A percentile compares a stretch with the other conserved stretches of the same genome.
These are phyloP conservation scores for Sphaerostilbella broomeana DNA, from an alignment of 2,329 filamentous ascomycete species.

Conservation along the genomic window DNA sequence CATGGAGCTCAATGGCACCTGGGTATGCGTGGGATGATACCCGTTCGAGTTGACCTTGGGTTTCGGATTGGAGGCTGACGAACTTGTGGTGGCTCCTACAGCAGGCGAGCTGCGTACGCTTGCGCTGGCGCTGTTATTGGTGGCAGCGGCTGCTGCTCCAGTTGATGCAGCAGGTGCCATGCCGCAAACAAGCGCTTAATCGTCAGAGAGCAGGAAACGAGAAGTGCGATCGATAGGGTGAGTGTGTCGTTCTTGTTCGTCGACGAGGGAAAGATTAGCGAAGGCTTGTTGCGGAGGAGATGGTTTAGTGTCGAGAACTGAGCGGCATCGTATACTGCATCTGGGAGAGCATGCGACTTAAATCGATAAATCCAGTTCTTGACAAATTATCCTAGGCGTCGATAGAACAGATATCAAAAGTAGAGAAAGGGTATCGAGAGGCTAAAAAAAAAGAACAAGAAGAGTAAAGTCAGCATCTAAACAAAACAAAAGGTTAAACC, in stretches of 20 bases:
- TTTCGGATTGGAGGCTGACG: conserved; percentile 41
- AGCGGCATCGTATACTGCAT: conserved; percentile 19
- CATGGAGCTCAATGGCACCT: conserved; percentile 49
- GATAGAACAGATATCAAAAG: too few species aligned
- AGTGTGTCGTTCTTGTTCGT: conserved; percentile 5
- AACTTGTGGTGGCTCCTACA: conserved; percentile 29
- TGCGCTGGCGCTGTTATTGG: conserved; percentile 38
- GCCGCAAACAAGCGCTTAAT: conserved; percentile 18
- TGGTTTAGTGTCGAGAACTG: conserved; percentile 15
- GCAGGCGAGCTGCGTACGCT: conserved; percentile 49
- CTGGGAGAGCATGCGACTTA: conserved; percentile 9
- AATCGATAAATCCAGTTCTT: too few species aligned
- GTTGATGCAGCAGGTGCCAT: conserved; percentile 37
- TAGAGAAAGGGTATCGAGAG: too few species aligned
- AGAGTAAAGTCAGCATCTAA: too few species aligned
- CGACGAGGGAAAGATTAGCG: neutral
- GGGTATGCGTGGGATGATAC: conserved; percentile 44
- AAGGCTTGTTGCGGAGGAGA: conserved; percentile 9
- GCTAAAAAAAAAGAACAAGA: too few species aligned
- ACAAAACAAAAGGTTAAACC: too few species aligned
- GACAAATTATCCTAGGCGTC: conserved; percentile 1
- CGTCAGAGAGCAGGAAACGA: too few species aligned
- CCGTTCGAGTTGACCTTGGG: conserved; percentile 48
- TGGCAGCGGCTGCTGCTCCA: conserved; percentile 30
- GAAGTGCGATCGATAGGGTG: too few species aligned